Evolutionary conservation across 192 early-diverging fungal genomes (phyloP), one percentile per base, ranked within the genome.

Genomic region (Coemansia sp.): DNA sequence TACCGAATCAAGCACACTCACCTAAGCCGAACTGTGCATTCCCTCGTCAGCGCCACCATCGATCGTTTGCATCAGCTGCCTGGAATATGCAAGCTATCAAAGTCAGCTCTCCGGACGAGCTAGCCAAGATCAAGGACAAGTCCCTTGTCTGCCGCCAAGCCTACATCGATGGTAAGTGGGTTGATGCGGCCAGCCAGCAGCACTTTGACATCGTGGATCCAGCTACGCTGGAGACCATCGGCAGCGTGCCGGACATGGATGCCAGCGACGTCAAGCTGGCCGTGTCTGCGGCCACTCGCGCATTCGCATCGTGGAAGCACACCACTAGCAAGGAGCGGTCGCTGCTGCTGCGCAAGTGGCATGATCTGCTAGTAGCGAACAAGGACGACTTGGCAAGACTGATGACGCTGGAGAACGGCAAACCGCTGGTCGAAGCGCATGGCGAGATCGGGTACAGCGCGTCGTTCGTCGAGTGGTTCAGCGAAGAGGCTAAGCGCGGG

Each of bases 321-420:
- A 86, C 75, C 18, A 86, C 91, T 4, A 88, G 85, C 3, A 89
- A 85, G 85, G 63, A 86, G 60, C 78, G 91, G 16, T 77, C 88
- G 26, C 73, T 58, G 42, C 58, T 89, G 3, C 66, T 93, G 68
- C 82, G 85, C 47, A 87, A 84, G 47, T 92, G 87, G 88, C 75
- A 82, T 58, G 81, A 88, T 14, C 75, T 89, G 4, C 85, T 93
- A 1, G 50, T 88, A 10, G 87, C 84, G 26, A 86, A 92, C 62
- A 76, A 84, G 57, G 81, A 90, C 12, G 93, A 95, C 59, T 70
- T 95, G 48, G 94, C 88, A 6, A 86, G 77, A 34, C 89, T 95
- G 55, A 73, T 93, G 65, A 93, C 93, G n/a, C 76, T 88, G 67
- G 94, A 96, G 68, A 85, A 90, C 64, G 94, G 94, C 18, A 96